Percentiles rank a stretch among this genome's conserved stretches.
phyloP scores from a whole-genome alignment of 208 protist genomes.

The Crithidia sp. region DNA sequence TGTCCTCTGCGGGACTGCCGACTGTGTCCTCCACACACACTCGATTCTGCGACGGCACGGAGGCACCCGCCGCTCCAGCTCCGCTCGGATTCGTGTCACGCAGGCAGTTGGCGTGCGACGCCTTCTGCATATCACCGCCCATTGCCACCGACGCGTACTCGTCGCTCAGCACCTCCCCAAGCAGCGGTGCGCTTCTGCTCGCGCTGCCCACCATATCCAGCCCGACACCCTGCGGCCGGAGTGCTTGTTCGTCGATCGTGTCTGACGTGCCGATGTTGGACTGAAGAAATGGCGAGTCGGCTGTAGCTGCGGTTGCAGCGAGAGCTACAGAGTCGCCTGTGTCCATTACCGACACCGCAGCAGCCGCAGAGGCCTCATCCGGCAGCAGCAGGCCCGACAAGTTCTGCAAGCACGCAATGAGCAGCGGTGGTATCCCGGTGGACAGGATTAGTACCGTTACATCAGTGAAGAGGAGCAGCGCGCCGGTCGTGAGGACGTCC shows the following conservation, averaged over 20 bases:
- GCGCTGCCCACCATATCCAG: too few species aligned
- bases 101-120: neutral
- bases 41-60: neutral
- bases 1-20: neutral
- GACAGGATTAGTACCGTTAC: conserved; percentile 62
- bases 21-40: neutral
- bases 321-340: neutral
- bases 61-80: too few species aligned
- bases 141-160: neutral
- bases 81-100: neutral
- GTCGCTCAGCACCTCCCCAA: neutral
- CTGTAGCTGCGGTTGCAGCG: neutral
- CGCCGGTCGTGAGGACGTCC: conserved; percentile 63
- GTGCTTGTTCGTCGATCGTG: too few species aligned
- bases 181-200: neutral
- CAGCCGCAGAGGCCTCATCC: conserved; percentile 31
- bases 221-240: neutral
- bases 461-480: conserved; percentile 74
- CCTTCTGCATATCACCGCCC: neutral
- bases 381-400: conserved; percentile 75
- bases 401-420: conserved; percentile 84
- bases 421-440: conserved; percentile 61
- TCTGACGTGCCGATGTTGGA: neutral
- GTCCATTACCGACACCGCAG: conserved; percentile 2
- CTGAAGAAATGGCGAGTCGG: neutral